A percentile compares a stretch with the other conserved stretches of the same genome.
phyloP scores from a whole-genome alignment of 2,329 filamentous ascomycete species.

The Mycosphaerella sp. region DNA sequence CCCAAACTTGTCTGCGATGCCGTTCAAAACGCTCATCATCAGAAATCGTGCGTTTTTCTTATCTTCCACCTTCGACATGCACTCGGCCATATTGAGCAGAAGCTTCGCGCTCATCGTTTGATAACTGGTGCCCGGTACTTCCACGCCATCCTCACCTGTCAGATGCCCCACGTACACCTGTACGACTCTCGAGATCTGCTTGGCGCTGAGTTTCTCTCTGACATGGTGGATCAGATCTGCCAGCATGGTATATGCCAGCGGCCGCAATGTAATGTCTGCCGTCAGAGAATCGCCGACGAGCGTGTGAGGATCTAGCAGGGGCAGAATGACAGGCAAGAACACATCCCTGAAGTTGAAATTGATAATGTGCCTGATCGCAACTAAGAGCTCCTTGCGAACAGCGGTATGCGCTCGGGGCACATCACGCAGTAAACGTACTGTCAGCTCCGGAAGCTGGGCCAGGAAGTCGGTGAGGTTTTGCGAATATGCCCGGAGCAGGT shows the following conservation, averaged over 20 bases:
- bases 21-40: conserved; percentile 93
- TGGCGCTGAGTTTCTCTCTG: conserved; percentile 75
- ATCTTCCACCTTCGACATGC: conserved; percentile 86
- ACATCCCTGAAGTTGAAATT: conserved; percentile 98
- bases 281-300: conserved; percentile 93
- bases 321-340: conserved; percentile 89
- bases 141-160: conserved; percentile 68
- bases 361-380: conserved; percentile 96
- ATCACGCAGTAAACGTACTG: conserved; percentile 85
- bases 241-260: conserved; percentile 95
- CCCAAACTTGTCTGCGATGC: conserved; percentile 96
- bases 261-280: conserved; percentile 92
- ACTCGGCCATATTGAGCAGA: conserved; percentile 95
- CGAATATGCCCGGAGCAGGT: conserved; percentile 80
- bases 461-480: conserved; percentile 84
- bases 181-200: conserved; percentile 91
- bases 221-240: conserved; percentile 98
- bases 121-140: conserved; percentile 81
- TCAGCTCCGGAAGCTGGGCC: conserved; percentile 74
- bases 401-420: conserved; percentile 92
- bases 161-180: conserved; percentile 96
- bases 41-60: conserved; percentile 94
- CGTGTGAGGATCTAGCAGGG: conserved; percentile 87
- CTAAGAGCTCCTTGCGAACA: conserved; percentile 87
- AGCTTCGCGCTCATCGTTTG: conserved; percentile 99